Percentiles rank a stretch among this genome's conserved stretches.
Evolutionary conservation across 2,329 filamentous ascomycete species (phyloP).

Genomic region (Arthrinium phaeospermum): DNA sequence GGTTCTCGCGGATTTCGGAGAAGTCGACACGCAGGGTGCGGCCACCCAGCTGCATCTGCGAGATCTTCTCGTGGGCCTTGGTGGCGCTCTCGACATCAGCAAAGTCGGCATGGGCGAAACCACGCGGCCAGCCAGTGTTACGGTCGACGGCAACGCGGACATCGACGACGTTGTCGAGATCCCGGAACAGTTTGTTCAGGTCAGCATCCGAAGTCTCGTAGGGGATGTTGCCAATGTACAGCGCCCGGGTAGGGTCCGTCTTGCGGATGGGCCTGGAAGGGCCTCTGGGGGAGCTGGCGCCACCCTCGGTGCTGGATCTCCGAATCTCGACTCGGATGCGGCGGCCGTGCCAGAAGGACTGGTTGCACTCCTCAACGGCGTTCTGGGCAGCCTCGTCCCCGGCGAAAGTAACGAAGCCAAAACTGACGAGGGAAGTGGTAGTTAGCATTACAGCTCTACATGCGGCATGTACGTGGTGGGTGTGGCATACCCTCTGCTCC

Average conservation of each 20-base stretch:
- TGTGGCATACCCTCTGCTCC: slow-evolving; percentile 40
- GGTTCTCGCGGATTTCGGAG: slow-evolving; percentile 39
- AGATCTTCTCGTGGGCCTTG: slow-evolving; percentile 62
- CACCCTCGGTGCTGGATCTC: slow-evolving; percentile 34
- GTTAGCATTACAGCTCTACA: slow-evolving; percentile 25
- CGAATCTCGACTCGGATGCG: slow-evolving; percentile 35
- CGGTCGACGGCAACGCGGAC: slow-evolving; percentile 85
- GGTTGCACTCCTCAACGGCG: slow-evolving; percentile 34
- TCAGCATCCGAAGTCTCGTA: slow-evolving; percentile 86
- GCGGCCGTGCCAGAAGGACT: slow-evolving; percentile 42
- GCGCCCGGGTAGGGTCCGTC: slow-evolving; percentile 61
- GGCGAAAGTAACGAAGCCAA: slow-evolving; percentile 36
- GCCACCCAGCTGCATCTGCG: slow-evolving; percentile 65
- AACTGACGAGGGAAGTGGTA: slow-evolving; percentile 28
- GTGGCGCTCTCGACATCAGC: slow-evolving; percentile 68
- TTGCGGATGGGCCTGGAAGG: not conserved
- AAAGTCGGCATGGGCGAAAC: slow-evolving; percentile 87
- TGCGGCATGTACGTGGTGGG: not conserved
- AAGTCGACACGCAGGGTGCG: slow-evolving; percentile 71
- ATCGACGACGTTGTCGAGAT: slow-evolving; percentile 72
- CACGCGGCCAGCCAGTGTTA: slow-evolving; percentile 78
- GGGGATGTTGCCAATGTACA: slow-evolving; percentile 87
- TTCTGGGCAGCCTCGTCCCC: slow-evolving; percentile 25
- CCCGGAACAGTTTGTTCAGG: slow-evolving; percentile 77
- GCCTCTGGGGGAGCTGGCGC: not conserved